Percentiles rank a stretch among this genome's conserved stretches.
These are phyloP conservation scores for Ceratocystiopsis sp. DNA, from an alignment of 2,329 filamentous ascomycete species.

Conservation along the genomic window DNA sequence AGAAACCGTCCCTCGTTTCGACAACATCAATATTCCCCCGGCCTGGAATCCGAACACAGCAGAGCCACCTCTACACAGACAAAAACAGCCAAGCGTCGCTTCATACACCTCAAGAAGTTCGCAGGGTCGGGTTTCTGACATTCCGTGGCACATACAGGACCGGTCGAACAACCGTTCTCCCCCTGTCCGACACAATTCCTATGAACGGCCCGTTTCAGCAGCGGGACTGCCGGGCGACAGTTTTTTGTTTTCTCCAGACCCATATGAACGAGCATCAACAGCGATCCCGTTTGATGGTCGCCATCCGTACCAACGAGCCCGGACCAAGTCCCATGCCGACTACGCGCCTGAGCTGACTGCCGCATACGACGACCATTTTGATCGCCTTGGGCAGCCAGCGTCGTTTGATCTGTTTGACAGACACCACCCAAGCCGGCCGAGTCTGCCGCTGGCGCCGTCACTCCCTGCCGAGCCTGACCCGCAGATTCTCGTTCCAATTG, in stretches of 20 bases:
- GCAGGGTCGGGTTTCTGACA: no score
- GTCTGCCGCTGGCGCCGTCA: neutral
- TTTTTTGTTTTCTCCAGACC: neutral
- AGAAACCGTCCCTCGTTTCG: no score
- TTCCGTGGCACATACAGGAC: no score
- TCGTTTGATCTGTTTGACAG: neutral
- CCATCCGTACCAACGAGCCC: no score
- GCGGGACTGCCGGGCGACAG: neutral
- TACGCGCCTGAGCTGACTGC: no score
- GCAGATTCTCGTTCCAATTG: conserved; percentile 7
- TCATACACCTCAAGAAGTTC: no score
- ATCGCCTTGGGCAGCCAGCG: neutral
- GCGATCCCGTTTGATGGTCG: conserved; percentile 1
- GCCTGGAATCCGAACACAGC: no score
- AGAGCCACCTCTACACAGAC: no score
- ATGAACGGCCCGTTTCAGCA: conserved; percentile 1
- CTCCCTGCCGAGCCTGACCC: conserved; percentile 1
- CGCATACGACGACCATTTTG: neutral
- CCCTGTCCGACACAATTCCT: neutral
- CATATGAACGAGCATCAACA: conserved; percentile 1
- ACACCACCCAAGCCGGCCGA: neutral
- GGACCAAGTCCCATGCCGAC: no score
- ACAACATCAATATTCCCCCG: no score
- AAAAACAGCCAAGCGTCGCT: no score
- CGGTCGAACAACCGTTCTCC: no score